Base-by-base conservation (phyloP, 148 eudicot species). In the Rhododendron simsii region DNA sequence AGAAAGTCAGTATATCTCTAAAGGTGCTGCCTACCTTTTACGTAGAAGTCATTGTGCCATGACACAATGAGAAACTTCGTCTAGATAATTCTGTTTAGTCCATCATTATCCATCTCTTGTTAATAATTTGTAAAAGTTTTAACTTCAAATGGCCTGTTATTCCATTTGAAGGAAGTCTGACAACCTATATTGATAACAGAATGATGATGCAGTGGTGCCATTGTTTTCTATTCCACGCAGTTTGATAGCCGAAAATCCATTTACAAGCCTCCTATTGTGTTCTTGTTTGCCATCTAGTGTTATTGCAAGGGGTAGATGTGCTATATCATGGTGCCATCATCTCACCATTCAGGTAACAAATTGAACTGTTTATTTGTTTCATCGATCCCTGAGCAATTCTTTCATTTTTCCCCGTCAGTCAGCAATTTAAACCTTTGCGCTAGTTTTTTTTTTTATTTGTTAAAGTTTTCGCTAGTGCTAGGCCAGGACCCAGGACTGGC, bases 211-310 rank as follows among this genome's bases (percentile, higher is more conserved):
- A 86, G 87, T 88, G 63, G 93, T 91, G 91, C 98, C 98, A 14
- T 73, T 95, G 80, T 94, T 93, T 87, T 97, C 98, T 80, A 85
- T 94, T 89, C 99, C 99, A 83, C 98, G 93, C 86, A 91, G 90
- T 84, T 81, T 67, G 83, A 95, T 95, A 79, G 98, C 95, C 67
- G 98, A 93, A 88, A 97, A 97, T 89, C 95, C 96, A 45, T 97
- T 89, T 87, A 93, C 99, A 41, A 97, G 95, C 91, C 90, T 95
- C 76, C 94, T 97, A 81, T 81, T 95, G 59, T 95, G 95, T 86
- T 92, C 96, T 86, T 91, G 88, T 88, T 86, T 73, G 45, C 93
- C 95, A 81, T 87, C 95, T 86, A 84, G 83, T 57, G 78, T 78
- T 41, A 84, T 67, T 83, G 85, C 67, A 76, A 86, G 78, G 85